phyloP scores from a whole-genome alignment of 1,139 yeast genomes.

The Kodamaea alishanica region DNA sequence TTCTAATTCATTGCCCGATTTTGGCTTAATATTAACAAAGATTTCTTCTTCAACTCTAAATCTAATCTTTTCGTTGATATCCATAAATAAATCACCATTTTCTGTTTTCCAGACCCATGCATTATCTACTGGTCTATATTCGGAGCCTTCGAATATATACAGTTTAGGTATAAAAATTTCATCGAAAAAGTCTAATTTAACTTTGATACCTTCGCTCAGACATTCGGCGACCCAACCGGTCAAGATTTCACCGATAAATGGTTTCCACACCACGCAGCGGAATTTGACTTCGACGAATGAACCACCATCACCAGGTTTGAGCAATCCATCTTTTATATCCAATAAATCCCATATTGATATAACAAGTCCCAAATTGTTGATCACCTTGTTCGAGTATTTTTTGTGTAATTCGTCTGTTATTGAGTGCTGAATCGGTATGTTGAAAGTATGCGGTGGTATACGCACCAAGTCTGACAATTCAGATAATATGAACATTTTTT shows the following conservation, averaged over 20 bases:
- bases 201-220: slow-evolving; percentile 79
- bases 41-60: slow-evolving; percentile 88
- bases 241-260: slow-evolving; percentile 90
- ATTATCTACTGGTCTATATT: slow-evolving; percentile 67
- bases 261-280: slow-evolving; percentile 80
- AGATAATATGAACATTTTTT: slow-evolving; percentile 75
- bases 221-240: slow-evolving; percentile 93
- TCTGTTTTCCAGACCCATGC: slow-evolving; percentile 93
- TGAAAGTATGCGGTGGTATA: slow-evolving; percentile 82
- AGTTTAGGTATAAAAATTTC: slow-evolving; percentile 86
- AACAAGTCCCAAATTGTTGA: slow-evolving; percentile 80
- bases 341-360: slow-evolving; percentile 80
- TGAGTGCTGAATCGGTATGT: slow-evolving; percentile 65
- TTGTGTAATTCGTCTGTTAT: slow-evolving; percentile 76
- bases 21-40: slow-evolving; percentile 78
- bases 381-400: slow-evolving; percentile 80
- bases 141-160: slow-evolving; percentile 75
- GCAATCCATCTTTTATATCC: slow-evolving; percentile 77
- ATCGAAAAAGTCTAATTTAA: slow-evolving; percentile 82
- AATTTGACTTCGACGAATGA: slow-evolving; percentile 73
- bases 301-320: slow-evolving; percentile 96
- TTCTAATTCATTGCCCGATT: slow-evolving; percentile 48
- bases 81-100: slow-evolving; percentile 73
- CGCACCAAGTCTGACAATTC: slow-evolving; percentile 79
- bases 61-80: slow-evolving; percentile 84